Evolutionary conservation across 192 early-diverging fungal species (phyloP).

Genomic region (Lunasporangiospora selenospora): DNA sequence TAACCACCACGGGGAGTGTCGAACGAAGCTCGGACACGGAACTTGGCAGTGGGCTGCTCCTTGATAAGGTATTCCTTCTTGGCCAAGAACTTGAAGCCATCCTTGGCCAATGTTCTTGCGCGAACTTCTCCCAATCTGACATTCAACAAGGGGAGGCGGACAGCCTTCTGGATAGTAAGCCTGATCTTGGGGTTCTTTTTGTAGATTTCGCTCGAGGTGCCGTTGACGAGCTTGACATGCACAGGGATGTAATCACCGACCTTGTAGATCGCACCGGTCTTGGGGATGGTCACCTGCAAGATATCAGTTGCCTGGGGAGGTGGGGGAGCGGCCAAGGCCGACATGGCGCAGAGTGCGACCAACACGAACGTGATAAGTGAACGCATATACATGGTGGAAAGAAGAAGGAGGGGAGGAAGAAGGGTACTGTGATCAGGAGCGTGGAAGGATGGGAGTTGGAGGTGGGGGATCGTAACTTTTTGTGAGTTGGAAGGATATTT

Average conservation of each 20-base stretch:
- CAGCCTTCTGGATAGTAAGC: conserved; percentile 15
- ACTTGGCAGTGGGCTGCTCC: conserved; percentile 4
- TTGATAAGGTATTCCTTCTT: conserved; percentile 18
- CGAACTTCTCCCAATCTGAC: background rate
- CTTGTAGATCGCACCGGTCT: conserved; percentile 1
- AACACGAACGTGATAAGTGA: conserved; percentile 17
- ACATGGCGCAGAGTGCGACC: conserved; percentile 11
- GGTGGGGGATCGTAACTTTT: background rate
- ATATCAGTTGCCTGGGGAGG: background rate
- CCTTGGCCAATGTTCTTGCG: background rate
- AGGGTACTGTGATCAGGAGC: background rate
- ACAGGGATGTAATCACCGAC: conserved; percentile 16
- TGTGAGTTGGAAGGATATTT: background rate
- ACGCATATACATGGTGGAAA: conserved; percentile 18
- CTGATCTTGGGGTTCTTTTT: conserved; percentile 9
- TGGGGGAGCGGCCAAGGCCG: conserved; percentile 2
- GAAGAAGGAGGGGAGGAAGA: background rate
- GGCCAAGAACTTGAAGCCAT: conserved; percentile 25
- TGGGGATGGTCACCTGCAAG: conserved; percentile 7
- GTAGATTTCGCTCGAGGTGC: conserved; percentile 11
- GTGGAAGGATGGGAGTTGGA: background rate
- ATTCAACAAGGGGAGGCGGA: conserved; percentile 18
- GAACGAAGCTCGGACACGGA: conserved; percentile 22
- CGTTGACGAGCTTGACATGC: conserved; percentile 8
- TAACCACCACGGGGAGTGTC: background rate